Percentiles rank a stretch among this genome's conserved stretches.
Evolutionary conservation across 345 rosid genomes (phyloP).

Genomic region (Kernera saxatilis): DNA sequence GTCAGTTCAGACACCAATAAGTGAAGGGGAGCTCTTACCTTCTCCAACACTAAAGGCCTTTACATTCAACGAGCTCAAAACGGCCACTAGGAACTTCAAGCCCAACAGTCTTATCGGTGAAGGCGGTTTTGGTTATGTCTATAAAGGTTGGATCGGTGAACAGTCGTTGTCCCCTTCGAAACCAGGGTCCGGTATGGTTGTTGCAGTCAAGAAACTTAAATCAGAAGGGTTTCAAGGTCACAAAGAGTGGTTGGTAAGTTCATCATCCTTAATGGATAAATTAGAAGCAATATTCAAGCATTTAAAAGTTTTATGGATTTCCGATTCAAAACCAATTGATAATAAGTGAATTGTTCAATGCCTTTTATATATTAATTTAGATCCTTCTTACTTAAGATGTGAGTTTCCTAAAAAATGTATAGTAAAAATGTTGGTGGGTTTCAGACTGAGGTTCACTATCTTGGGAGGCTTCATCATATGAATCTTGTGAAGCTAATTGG

Average conservation of each 20-base stretch:
- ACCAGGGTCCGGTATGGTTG: conserved; percentile 84
- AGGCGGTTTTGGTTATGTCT: conserved; percentile 92
- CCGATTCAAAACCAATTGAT: not conserved
- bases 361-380: not conserved
- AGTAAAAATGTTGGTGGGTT: not conserved
- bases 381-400: not conserved
- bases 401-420: not conserved
- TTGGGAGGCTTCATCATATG: conserved; percentile 68
- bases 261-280: not conserved
- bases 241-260: conserved; percentile 96
- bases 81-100: conserved; percentile 88
- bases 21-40: conserved; percentile 78
- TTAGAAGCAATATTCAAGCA: not conserved
- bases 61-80: conserved; percentile 62
- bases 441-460: conserved; percentile 78
- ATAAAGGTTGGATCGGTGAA: conserved; percentile 90
- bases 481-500: conserved; percentile 89
- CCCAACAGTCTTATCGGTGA: conserved; percentile 79
- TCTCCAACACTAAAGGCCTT: conserved; percentile 80
- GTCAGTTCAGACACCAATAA: conserved; percentile 49
- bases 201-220: conserved; percentile 87
- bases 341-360: not conserved
- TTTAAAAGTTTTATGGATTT: not conserved
- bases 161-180: conserved; percentile 55
- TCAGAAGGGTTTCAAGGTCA: conserved; percentile 95